phyloP scores from a whole-genome alignment of 352 stramenopile species.

The Halophytophthora polymorphica region DNA sequence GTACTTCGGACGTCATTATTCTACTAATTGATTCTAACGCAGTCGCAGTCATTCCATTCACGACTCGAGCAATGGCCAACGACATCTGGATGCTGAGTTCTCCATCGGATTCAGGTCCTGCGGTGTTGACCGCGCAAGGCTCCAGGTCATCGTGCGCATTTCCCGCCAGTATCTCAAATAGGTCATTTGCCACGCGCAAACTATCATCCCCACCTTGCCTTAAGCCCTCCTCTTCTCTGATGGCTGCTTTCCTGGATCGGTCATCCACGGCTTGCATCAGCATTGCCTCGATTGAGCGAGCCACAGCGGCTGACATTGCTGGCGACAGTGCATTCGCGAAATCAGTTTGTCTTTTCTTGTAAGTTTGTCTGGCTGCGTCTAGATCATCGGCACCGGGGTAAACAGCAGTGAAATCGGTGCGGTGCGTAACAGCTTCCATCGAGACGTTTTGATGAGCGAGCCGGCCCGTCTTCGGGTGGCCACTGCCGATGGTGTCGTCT shows the following conservation, averaged over 20 bases:
- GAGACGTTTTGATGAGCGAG: too few species aligned
- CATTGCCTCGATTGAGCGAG: conserved; percentile 23
- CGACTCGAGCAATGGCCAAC: conserved; percentile 14
- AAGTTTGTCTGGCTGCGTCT: not conserved
- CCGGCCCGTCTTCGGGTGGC: not conserved
- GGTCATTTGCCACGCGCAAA: conserved; percentile 12
- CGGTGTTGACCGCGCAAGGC: not conserved
- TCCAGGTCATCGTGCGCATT: not conserved
- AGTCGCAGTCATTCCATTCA: conserved; percentile 22
- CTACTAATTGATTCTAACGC: conserved; percentile 12
- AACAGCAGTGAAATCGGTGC: not conserved
- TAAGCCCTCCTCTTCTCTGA: not conserved
- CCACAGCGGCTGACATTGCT: conserved; percentile 27
- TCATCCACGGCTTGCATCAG: conserved; percentile 19
- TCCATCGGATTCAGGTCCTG: not conserved
- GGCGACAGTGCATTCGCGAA: conserved; percentile 8
- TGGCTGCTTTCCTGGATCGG: not conserved
- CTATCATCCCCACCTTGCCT: conserved; percentile 9
- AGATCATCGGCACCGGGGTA: not conserved
- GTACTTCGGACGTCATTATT: not conserved
- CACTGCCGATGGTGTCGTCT: not conserved
- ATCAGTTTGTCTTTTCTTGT: not conserved
- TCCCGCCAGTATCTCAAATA: conserved; percentile 1
- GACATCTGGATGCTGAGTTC: conserved; percentile 8
- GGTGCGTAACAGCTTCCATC: too few species aligned